Conservation (phyloP, 2,329 filamentous ascomycete species). For the Verticillium tricorpus region DNA sequence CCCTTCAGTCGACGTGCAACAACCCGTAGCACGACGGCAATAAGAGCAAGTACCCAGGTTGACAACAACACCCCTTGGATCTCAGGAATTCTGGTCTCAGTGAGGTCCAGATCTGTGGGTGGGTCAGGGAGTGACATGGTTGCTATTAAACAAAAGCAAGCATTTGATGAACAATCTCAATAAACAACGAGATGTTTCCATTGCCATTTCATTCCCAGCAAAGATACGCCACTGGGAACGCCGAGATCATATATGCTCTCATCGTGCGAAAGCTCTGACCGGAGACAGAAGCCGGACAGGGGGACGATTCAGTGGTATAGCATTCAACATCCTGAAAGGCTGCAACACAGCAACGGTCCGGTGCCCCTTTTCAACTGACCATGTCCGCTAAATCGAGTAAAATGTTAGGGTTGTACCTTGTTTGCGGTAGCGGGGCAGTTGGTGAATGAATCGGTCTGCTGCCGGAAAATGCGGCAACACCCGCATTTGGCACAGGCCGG, state of each 20-base stretch:
- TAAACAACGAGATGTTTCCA: no score
- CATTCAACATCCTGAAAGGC: background rate
- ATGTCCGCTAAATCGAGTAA: background rate
- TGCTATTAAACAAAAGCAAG: background rate
- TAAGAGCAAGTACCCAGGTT: slow-evolving; percentile 13
- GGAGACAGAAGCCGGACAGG: background rate
- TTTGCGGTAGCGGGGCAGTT: background rate
- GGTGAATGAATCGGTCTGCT: background rate
- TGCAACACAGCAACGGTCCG: background rate
- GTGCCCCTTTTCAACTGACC: background rate
- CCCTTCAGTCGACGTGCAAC: slow-evolving; percentile 13
- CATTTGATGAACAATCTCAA: background rate
- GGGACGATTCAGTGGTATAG: background rate
- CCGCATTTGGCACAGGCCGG: no score
- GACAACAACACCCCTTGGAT: slow-evolving; percentile 13
- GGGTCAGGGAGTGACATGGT: slow-evolving; percentile 2
- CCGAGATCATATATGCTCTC: background rate
- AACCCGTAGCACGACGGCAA: slow-evolving; percentile 14
- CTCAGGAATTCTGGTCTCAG: slow-evolving; percentile 11
- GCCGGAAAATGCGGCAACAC: background rate
- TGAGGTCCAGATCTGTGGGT: slow-evolving; percentile 16
- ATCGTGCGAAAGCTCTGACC: background rate
- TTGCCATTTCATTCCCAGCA: no score
- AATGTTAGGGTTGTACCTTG: background rate
- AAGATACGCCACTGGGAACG: background rate